Evolutionary conservation across 257 asterid genomes (phyloP).

Genomic region (Solanum medicagineum): DNA sequence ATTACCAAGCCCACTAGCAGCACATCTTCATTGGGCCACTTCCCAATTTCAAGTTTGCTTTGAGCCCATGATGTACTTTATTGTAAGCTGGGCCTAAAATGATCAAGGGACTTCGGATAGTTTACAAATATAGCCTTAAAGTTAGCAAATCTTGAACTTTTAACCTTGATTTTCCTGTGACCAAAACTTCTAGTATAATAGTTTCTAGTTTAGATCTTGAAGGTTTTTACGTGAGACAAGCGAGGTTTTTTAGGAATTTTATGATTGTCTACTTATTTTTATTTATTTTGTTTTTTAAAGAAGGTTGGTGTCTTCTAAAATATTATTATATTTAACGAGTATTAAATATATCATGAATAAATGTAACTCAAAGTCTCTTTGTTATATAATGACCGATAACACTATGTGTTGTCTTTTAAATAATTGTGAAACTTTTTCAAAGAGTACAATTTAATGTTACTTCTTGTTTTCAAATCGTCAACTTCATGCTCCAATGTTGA

Average conservation of each 20-base stretch:
- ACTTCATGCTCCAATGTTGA: no score
- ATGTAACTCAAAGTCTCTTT: no score
- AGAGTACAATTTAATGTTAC: no score
- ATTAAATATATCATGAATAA: no score
- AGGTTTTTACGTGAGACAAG: neutral
- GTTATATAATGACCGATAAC: no score
- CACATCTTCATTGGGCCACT: neutral
- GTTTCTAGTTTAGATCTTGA: neutral
- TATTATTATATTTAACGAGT: neutral
- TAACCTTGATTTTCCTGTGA: neutral
- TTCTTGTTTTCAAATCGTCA: no score
- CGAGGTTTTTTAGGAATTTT: rapidly evolving
- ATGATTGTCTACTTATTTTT: neutral
- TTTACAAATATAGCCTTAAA: neutral
- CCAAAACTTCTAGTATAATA: neutral
- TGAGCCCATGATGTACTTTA: neutral
- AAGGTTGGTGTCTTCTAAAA: neutral
- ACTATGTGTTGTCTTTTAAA: no score
- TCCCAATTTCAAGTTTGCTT: neutral
- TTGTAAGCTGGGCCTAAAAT: neutral
- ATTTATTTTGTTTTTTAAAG: neutral
- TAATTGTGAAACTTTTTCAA: no score
- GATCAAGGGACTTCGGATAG: neutral
- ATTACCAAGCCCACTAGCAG: neutral
- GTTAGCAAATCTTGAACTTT: neutral